phyloP scores from a whole-genome alignment of 805 yeast genomes.

The Wickerhamiella kurtzmanii region DNA sequence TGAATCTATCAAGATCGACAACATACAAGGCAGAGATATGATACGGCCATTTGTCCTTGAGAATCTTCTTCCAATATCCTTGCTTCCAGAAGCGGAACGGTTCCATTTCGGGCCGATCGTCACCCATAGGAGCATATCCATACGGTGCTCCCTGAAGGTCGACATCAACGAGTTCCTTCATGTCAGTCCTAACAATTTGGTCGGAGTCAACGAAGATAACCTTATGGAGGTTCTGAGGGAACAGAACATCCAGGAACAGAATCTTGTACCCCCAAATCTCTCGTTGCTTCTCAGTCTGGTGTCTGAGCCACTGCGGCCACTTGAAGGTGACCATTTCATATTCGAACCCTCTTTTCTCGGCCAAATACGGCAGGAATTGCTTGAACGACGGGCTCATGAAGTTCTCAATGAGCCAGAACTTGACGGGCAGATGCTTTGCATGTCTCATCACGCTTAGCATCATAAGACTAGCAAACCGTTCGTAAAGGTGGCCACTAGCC shows the following conservation, averaged over 20 bases:
- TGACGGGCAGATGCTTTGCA: constrained; percentile 44
- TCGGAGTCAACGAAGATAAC: constrained; percentile 81
- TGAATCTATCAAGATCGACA: constrained; percentile 57
- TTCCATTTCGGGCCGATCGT: constrained; percentile 64
- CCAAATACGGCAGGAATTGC: constrained; percentile 43
- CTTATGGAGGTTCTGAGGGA: constrained; percentile 62
- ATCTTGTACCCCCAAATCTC: constrained; percentile 83
- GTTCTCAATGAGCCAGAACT: constrained; percentile 79
- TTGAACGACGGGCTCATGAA: constrained; percentile 62
- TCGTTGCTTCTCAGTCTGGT: constrained; percentile 65
- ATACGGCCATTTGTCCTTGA: constrained; percentile 38
- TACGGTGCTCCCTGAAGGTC: constrained; percentile 75
- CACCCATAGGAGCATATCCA: constrained; percentile 81
- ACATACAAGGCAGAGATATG: constrained; percentile 79
- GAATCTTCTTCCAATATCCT: constrained; percentile 74
- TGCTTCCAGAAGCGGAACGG: constrained; percentile 85
- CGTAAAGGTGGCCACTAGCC: constrained; percentile 73
- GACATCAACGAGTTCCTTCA: constrained; percentile 50
- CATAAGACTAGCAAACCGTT: constrained; percentile 65
- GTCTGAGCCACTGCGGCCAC: constrained; percentile 86
- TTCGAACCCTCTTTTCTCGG: constrained; percentile 46
- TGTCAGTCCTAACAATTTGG: constrained; percentile 63
- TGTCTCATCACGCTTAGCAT: constrained; percentile 58
- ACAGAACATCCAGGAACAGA: constrained; percentile 70
- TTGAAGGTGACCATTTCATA: constrained; percentile 71